Conservation (phyloP, 2,329 filamentous ascomycete species). For the Delphinella strobiligena region DNA sequence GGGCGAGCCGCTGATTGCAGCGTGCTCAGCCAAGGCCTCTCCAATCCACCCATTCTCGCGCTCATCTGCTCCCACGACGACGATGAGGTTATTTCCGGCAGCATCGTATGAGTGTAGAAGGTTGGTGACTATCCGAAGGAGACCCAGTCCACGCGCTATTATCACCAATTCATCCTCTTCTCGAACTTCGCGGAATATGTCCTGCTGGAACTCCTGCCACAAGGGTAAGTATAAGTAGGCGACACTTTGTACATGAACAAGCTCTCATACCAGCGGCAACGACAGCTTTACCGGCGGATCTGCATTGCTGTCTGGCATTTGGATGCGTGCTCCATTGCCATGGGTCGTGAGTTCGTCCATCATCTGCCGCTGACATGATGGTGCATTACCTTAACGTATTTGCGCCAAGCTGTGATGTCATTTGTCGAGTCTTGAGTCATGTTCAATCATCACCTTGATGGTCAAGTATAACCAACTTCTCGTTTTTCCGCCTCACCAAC, state of each 20-base stretch:
- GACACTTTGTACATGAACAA: neutral
- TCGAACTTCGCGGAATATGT: conserved; percentile 81
- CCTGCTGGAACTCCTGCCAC: conserved; percentile 74
- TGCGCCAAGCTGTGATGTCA: neutral
- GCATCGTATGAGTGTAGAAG: conserved; percentile 94
- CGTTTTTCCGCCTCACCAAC: too few species aligned
- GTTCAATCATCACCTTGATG: too few species aligned
- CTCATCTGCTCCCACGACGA: conserved; percentile 81
- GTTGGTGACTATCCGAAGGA: conserved; percentile 88
- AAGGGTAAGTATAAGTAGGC: neutral
- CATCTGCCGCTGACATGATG: neutral
- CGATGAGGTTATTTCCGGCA: conserved; percentile 81
- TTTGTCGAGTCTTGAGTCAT: neutral
- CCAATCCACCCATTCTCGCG: conserved; percentile 95
- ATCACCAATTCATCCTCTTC: conserved; percentile 88
- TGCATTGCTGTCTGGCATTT: conserved; percentile 11
- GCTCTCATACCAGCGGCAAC: conserved; percentile 48
- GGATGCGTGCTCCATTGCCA: neutral
- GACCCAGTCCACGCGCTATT: conserved; percentile 79
- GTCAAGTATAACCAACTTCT: too few species aligned
- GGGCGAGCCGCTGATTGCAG: conserved; percentile 72
- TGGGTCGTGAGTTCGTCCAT: neutral
- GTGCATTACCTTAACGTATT: neutral
- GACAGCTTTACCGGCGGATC: conserved; percentile 62
- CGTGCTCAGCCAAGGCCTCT: conserved; percentile 89